phyloP scores from a whole-genome alignment of 176 grass and related monocot genomes.

The Ananas comosus region DNA sequence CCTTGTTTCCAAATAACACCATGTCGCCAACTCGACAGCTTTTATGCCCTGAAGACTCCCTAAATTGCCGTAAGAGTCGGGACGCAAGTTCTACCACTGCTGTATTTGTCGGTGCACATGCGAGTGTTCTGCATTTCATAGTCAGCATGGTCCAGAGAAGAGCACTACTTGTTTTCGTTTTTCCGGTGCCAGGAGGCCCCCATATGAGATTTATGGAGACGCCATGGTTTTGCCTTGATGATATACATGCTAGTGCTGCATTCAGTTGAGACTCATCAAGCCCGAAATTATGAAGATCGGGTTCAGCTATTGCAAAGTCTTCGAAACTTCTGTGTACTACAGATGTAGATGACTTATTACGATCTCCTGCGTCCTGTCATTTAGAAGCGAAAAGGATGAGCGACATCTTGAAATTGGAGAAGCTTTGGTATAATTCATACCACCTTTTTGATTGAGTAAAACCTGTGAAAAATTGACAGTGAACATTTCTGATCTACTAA shows the following conservation, averaged over 20 bases:
- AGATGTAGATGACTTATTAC: neutral
- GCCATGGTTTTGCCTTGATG: constrained; percentile 19
- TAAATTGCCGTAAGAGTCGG: constrained; percentile 27
- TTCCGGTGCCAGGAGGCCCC: constrained; percentile 70
- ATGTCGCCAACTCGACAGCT: constrained; percentile 44
- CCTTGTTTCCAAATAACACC: constrained; percentile 50
- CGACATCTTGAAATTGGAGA: neutral
- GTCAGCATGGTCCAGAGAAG: constrained; percentile 37
- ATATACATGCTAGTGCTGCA: constrained; percentile 39
- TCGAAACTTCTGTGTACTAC: neutral
- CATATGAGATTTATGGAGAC: constrained; percentile 34
- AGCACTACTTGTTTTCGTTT: constrained; percentile 64
- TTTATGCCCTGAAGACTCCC: constrained; percentile 22
- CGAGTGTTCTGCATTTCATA: constrained; percentile 32
- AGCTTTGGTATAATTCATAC: neutral
- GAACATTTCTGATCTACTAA: too few relatives aligned
- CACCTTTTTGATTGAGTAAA: neutral
- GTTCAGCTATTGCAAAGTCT: neutral
- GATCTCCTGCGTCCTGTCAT: neutral
- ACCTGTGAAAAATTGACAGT: too few relatives aligned
- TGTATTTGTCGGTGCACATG: constrained; percentile 74
- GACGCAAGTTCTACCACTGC: constrained; percentile 49
- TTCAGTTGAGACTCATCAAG: constrained; percentile 38
- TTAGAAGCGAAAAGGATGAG: neutral
- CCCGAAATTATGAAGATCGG: constrained; percentile 7